Base-by-base conservation (phyloP, 129 eudicot species). In the Chrysanthemum makinoi region DNA sequence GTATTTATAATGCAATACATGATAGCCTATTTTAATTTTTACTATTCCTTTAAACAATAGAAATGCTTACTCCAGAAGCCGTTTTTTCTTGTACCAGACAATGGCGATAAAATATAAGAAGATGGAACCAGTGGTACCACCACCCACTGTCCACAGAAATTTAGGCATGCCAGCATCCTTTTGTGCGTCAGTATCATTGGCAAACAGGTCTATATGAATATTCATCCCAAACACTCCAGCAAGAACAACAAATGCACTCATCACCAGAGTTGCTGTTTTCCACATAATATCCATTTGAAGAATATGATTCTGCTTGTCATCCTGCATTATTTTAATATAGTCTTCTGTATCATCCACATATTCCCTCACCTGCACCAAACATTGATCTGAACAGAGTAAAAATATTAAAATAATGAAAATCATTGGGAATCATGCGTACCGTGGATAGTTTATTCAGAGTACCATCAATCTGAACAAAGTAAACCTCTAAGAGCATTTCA, bases 281-380 rank as follows among this genome's bases (percentile, higher is more conserved):
- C 80, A 39, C 86, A 81, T 83, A 35, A 83, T 86, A 1, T 88
- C 88, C 91, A 86, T 86, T 79, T 86, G 91, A 13, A 86, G 74
- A 13, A 86, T 82, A 73, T 83, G 91, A 22, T 86, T 86, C 74
- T 86, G 91, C 68, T 86, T 86, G 78, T 86, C 91, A 57, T 86
- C 88, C 80, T 83, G 76, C 91, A 86, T 83, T 52, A 86, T 86
- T 80, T 83, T 83, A 44, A 86, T 83, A 67, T 75, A 86, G 63
- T 86, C 91, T 20, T 86, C 91, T 16, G 91, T 86, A 73, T 86
- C 88, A 2, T 81, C 88, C 26, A 86, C 91, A 48, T 86, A 86
- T 80, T 78, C 91, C 73, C 85, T 80, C 83, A 86, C 44, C 91
- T 86, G 26, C 51, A 57, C n/a, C 49, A 24, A 49, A 54, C 44